Conservation (phyloP, 1,284 basidiomycete species). For the Ceratorhiza oryzae-sativae region DNA sequence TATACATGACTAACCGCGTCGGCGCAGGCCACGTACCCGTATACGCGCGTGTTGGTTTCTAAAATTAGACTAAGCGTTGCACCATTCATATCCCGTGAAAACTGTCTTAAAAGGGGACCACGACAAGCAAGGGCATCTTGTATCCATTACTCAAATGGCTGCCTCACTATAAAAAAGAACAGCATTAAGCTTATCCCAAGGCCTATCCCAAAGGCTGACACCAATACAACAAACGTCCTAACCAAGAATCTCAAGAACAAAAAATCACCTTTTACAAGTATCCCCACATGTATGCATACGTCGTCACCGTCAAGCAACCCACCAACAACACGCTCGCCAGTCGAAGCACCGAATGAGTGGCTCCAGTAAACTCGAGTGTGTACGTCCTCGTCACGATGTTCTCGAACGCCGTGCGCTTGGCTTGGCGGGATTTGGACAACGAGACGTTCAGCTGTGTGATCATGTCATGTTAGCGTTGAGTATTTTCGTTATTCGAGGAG, state of each 20-base stretch:
- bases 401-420: neutral
- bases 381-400: constrained; percentile 7
- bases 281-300: constrained; percentile 7
- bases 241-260: neutral
- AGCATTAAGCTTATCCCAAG: too few species aligned
- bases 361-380: neutral
- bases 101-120: too few species aligned
- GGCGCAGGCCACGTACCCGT: too few species aligned
- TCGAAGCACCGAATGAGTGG: neutral
- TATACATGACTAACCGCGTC: too few species aligned
- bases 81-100: too few species aligned
- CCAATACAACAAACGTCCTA: neutral
- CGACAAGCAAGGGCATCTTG: too few species aligned
- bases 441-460: neutral
- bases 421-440: neutral
- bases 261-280: neutral
- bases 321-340: neutral
- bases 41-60: too few species aligned
- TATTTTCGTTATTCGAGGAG: too few species aligned
- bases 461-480: neutral
- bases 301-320: neutral
- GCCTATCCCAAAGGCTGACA: neutral
- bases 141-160: too few species aligned
- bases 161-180: too few species aligned
- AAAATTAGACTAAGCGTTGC: too few species aligned